These are phyloP conservation scores for Onygenales sp. DNA, from an alignment of 2,329 filamentous ascomycete species.

Conservation along the genomic window DNA sequence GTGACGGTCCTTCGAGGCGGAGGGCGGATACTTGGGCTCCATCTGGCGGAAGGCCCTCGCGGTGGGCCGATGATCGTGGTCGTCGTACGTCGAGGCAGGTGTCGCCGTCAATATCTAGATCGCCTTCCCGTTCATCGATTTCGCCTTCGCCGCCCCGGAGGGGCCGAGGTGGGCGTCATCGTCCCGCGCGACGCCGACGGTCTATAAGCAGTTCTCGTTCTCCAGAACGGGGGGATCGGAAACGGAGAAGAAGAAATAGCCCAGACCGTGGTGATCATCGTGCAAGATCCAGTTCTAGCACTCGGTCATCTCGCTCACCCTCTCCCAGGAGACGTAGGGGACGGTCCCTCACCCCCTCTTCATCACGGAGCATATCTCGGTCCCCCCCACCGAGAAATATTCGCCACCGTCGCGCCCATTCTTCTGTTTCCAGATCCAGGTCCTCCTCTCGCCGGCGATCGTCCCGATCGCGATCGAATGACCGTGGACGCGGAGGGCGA, in stretches of 20 bases:
- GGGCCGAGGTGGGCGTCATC: slow-evolving; percentile 16
- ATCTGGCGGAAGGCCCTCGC: slow-evolving; percentile 25
- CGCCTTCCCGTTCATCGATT: slow-evolving; percentile 22
- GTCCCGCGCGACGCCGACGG: slow-evolving; percentile 23
- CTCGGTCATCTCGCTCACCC: slow-evolving; percentile 46
- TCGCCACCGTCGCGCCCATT: slow-evolving; percentile 11
- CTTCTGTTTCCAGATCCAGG: slow-evolving; percentile 13
- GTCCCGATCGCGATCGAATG: slow-evolving; percentile 26
- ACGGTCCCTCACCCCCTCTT: slow-evolving; percentile 31
- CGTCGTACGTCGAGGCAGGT: slow-evolving; percentile 26
- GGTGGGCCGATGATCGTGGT: slow-evolving; percentile 24
- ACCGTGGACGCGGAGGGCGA: slow-evolving; percentile 17
- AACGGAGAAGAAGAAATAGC: slow-evolving; percentile 26
- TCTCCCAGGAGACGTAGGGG: slow-evolving; percentile 40
- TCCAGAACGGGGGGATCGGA: slow-evolving; percentile 26
- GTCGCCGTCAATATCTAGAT: slow-evolving; percentile 22
- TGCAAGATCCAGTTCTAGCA: slow-evolving; percentile 40
- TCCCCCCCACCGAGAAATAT: slow-evolving; percentile 24
- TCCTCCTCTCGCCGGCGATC: slow-evolving; percentile 30
- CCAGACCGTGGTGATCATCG: slow-evolving; percentile 30
- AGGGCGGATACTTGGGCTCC: slow-evolving; percentile 51
- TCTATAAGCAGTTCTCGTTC: slow-evolving; percentile 31
- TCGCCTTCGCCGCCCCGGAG: slow-evolving; percentile 23
- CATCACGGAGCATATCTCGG: slow-evolving; percentile 27
- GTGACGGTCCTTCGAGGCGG: slow-evolving; percentile 38